Evolutionary conservation across 345 rosid species (phyloP), one percentile per base, ranked within the genome.

Genomic region (Lepidium didymum): DNA sequence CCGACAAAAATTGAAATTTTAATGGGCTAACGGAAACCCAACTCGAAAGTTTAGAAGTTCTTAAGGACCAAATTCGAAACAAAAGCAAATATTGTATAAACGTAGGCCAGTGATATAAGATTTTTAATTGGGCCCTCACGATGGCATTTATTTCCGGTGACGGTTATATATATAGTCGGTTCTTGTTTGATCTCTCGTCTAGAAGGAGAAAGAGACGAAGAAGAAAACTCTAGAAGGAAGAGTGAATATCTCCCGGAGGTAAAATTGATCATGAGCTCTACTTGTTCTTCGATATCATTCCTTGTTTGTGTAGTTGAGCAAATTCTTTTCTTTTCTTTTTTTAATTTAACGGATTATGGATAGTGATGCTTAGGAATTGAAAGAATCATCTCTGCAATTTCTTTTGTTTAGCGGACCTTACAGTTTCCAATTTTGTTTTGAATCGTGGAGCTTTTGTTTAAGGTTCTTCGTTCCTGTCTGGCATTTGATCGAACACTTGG

Each of bases 401-500:
- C 10, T n/a, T 31, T 21, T 13, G 34, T 57, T 42, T 40, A 40
- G 49, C 13, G 8, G 59, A 23, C 18, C 14, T 10, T 7, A 16
- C 41, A 38, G 18, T 11, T 56, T 54, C 60, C 10, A 34, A 2
- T 54, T 43, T 9, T 5, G 27, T 19, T 10, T 16, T 16, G 41
- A 59, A 29, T 18, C 10, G 7, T 37, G 4, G n/a, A 0, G 12
- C 15, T 12, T 23, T 36, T 19, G 10, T 12, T 57, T 33, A 13
- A 4, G 16, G 13, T n/a, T 54, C 41, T 37, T 16, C 10, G 35
- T 55, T 62, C 1, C 2, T 54, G 4, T 36, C 16, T 54, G 64
- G 51, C 49, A 71, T 63, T 45, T 36, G 10, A 29, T 72, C 58
- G 76, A 72, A 56, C 3, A 45, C 51, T 46, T 64, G 58, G 64